A percentile compares a stretch with the other conserved stretches of the same genome.
phyloP scores from a whole-genome alignment of 768 basidiomycete species.

The Psilocybe sp. region DNA sequence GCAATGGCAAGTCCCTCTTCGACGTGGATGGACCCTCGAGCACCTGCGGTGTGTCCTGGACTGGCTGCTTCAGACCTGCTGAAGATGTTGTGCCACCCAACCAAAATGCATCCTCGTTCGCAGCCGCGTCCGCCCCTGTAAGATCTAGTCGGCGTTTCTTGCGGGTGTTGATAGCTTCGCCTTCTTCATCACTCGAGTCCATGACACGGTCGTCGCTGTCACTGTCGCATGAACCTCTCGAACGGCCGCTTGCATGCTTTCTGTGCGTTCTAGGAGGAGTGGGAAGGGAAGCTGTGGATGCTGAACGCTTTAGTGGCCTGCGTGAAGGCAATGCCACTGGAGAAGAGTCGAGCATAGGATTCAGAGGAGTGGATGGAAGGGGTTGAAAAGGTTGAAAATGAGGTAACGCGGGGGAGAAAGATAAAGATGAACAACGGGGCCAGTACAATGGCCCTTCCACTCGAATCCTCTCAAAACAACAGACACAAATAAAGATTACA shows the following conservation, averaged over 20 bases:
- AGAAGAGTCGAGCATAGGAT: slow-evolving; percentile 18
- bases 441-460: too few species aligned
- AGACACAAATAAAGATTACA: too few species aligned
- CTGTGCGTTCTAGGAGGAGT: slow-evolving; percentile 63
- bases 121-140: slow-evolving; percentile 25
- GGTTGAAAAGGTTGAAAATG: not conserved
- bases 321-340: slow-evolving; percentile 23
- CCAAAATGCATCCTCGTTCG: slow-evolving; percentile 55
- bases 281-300: slow-evolving; percentile 62
- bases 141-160: slow-evolving; percentile 38
- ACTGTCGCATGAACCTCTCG: slow-evolving; percentile 42
- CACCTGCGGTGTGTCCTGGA: slow-evolving; percentile 11
- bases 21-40: slow-evolving; percentile 7
- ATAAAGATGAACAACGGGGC: too few species aligned
- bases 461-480: too few species aligned
- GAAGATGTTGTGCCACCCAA: slow-evolving; percentile 25
- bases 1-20: slow-evolving; percentile 25
- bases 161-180: slow-evolving; percentile 13
- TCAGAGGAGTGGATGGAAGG: not conserved
- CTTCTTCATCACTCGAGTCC: slow-evolving; percentile 35
- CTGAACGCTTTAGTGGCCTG: slow-evolving; percentile 56
- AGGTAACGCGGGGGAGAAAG: not conserved
- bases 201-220: slow-evolving; percentile 38
- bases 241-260: slow-evolving; percentile 42
- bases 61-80: slow-evolving; percentile 14